These are phyloP conservation scores for Fomitopsis schrenkii DNA, from an alignment of 1,284 basidiomycete species.

Conservation along the genomic window DNA sequence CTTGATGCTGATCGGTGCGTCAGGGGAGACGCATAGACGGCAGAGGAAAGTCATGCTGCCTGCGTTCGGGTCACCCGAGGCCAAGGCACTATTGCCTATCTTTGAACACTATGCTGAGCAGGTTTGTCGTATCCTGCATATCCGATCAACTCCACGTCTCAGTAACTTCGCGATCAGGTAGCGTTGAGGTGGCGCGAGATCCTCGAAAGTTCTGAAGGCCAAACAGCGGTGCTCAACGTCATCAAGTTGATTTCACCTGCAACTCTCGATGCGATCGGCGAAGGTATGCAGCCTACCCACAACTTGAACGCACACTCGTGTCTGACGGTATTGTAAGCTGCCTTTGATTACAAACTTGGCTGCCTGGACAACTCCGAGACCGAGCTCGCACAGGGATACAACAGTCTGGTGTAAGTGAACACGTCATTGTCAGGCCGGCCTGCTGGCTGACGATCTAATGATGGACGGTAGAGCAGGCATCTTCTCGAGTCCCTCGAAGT, in stretches of 20 bases:
- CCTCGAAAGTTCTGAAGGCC: constrained; percentile 23
- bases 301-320: background rate
- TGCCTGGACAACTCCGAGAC: constrained; percentile 22
- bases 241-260: constrained; percentile 27
- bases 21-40: constrained; percentile 41
- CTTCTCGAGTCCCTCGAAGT: constrained; percentile 19
- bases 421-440: background rate
- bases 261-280: constrained; percentile 30
- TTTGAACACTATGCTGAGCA: constrained; percentile 43
- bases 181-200: constrained; percentile 40
- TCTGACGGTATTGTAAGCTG: constrained; percentile 17
- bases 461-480: constrained; percentile 11
- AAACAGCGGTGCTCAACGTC: constrained; percentile 35
- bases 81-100: constrained; percentile 44
- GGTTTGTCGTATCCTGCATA: constrained; percentile 26
- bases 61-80: constrained; percentile 41
- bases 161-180: constrained; percentile 30
- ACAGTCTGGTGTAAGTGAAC: constrained; percentile 26
- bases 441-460: background rate
- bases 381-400: constrained; percentile 27
- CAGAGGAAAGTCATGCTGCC: constrained; percentile 41
- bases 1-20: background rate
- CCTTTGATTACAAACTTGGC: constrained; percentile 32
- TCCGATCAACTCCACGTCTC: constrained; percentile 4
- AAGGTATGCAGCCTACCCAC: constrained; percentile 30